Evolutionary conservation across 2,329 filamentous ascomycete genomes (phyloP), one percentile per base, ranked within the genome.

Genomic region (Talaromyces amestolkiae): DNA sequence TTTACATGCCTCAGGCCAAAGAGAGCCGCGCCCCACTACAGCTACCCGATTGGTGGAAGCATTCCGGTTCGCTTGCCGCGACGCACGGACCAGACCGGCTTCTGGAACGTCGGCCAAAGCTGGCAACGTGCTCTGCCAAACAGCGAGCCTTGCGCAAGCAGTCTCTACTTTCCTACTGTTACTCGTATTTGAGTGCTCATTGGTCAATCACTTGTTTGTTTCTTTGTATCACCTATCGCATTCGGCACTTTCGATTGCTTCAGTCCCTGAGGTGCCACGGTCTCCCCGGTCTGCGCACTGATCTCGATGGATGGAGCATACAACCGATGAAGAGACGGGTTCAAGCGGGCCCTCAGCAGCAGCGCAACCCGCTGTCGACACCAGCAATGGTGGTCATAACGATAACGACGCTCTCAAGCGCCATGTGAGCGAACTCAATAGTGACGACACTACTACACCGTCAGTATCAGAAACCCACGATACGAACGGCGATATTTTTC

Each of bases 271-370:
- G 10, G 31, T 9, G 8, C 51, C n/a, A 11, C 51, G 27, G 27
- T 31, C 17, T 54, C 6, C 31, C 4, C 2, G 51, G n/a, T 35
- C 31, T 22, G 33, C 53, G 31, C 53, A 24, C 33, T 35, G 51
- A 22, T 39, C 33, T 56, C 65, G 47, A 66, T 65, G 63, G 65
- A 66, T 66, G 65, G 65, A 66, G 65, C 54, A 66, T 61, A 53
- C 65, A 61, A 56, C 41, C 61, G 56, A 61, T 66, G 65, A 66
- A 35, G 61, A 64, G 61, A 66, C 54, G 56, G 65, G 60, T 39
- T 39, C 60, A 49, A 35, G 35, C 45, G 53, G 51, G 49, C 60
- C 58, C 45, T 60, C 39, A 19, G 22, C 54, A 19, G 22, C 54
- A 47, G 64, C 37, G 35, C 62, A 59, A 35, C 51, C 37, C 22